These are phyloP conservation scores for Debaryomyces sp. DNA, from an alignment of 1,139 yeast species.

Conservation along the genomic window DNA sequence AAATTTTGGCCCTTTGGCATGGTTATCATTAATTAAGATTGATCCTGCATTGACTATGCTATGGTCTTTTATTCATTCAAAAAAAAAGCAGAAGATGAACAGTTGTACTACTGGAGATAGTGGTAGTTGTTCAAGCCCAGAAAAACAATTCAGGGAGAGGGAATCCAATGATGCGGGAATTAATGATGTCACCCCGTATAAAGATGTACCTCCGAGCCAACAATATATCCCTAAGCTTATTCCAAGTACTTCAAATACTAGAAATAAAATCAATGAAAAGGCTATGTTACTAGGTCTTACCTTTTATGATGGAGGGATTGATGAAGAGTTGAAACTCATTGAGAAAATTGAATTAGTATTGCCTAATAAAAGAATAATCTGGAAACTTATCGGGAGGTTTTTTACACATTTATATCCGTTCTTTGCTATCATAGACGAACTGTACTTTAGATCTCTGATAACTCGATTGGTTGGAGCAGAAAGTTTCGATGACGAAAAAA, in stretches of 20 bases:
- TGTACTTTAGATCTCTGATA: slow-evolving; percentile 21
- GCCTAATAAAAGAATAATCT: slow-evolving; percentile 45
- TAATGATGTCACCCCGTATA: slow-evolving; percentile 1
- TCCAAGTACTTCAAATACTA: neutral
- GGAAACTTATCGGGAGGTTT: slow-evolving; percentile 50
- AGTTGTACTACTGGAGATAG: neutral
- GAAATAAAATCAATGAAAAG: slow-evolving; percentile 18
- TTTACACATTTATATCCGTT: slow-evolving; percentile 48
- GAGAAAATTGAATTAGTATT: slow-evolving; percentile 41
- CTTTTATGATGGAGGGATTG: slow-evolving; percentile 23
- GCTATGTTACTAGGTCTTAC: slow-evolving; percentile 33
- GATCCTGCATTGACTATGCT: slow-evolving; percentile 7
- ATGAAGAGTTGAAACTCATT: slow-evolving; percentile 29
- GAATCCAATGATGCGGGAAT: neutral
- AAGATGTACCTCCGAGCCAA: neutral
- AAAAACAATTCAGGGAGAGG: neutral
- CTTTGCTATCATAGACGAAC: slow-evolving; percentile 52
- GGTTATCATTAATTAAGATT: slow-evolving; percentile 26
- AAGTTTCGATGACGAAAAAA: slow-evolving; percentile 17
- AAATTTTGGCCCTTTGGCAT: slow-evolving; percentile 39
- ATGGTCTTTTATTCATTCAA: neutral
- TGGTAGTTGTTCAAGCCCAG: neutral
- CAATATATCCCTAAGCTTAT: neutral
- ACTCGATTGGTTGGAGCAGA: slow-evolving; percentile 28
- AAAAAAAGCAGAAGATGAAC: neutral